A percentile compares a stretch with the other conserved stretches of the same genome.
Conservation (phyloP, 192 early-diverging fungal genomes). For the Phycomyces blakesleeanus region DNA sequence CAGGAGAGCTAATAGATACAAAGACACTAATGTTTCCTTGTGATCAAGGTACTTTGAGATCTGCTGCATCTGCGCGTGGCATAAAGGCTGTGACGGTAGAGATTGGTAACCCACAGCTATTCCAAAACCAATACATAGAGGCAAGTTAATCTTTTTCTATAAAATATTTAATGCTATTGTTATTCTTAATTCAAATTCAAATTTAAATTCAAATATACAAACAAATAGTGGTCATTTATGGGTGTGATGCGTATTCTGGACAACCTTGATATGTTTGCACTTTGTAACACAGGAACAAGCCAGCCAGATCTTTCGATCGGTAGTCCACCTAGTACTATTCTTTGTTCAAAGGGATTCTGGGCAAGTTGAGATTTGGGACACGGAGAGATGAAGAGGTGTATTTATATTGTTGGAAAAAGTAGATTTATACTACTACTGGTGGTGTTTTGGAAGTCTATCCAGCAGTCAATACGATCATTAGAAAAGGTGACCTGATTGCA, state of each 20-base stretch:
- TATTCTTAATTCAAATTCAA: too few species aligned
- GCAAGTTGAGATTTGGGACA: too few species aligned
- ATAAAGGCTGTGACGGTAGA: constrained; percentile 89
- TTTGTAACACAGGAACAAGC: constrained; percentile 3
- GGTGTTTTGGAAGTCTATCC: constrained; percentile 86
- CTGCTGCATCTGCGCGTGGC: constrained; percentile 69
- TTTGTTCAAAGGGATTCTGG: constrained; percentile 37
- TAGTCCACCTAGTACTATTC: constrained; percentile 27
- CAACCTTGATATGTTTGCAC: constrained; percentile 57
- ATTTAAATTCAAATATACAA: too few species aligned
- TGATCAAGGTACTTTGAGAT: constrained; percentile 82
- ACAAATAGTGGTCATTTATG: constrained; percentile 53
- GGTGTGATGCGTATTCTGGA: constrained; percentile 66
- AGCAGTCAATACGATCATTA: constrained; percentile 74
- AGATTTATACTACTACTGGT: constrained; percentile 86
- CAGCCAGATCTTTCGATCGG: constrained; percentile 12
- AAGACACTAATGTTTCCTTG: background rate
- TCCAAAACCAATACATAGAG: constrained; percentile 82
- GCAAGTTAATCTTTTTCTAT: too few species aligned
- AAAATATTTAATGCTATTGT: too few species aligned
- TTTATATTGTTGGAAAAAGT: constrained; percentile 29
- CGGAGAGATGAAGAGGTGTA: too few species aligned
- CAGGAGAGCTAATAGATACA: too few species aligned
- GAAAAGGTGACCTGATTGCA: constrained; percentile 82
- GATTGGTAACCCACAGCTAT: constrained; percentile 83